Evolutionary conservation across 345 rosid genomes (phyloP).

Genomic region (Hypericum perforatum): DNA sequence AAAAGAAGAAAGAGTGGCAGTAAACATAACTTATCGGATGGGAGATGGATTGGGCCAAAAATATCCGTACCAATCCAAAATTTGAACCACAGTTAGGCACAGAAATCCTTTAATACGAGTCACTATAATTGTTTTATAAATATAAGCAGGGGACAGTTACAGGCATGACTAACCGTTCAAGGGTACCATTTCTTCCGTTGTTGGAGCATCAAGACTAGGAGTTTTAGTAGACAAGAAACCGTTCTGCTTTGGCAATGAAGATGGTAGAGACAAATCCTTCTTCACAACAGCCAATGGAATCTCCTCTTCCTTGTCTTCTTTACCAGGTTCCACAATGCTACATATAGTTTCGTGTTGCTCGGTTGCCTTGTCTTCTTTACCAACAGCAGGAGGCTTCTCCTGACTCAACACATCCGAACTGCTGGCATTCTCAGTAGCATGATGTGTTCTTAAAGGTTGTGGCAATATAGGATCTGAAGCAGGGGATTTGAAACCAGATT

Average conservation of each 20-base stretch:
- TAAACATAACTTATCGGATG: no score
- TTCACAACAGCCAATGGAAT: conserved; percentile 22
- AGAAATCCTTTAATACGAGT: no score
- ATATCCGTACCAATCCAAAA: no score
- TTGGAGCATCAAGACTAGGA: conserved; percentile 15
- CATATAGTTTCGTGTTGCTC: conserved; percentile 15
- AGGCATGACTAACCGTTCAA: conserved; percentile 24
- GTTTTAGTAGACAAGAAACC: conserved; percentile 21
- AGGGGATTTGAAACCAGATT: conserved; percentile 27
- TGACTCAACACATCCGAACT: background rate
- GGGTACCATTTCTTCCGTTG: conserved; percentile 19
- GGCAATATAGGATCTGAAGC: conserved; percentile 35
- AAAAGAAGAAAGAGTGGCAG: no score
- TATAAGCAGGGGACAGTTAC: no score
- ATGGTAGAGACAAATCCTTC: conserved; percentile 24
- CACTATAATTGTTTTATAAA: no score
- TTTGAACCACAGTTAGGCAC: no score
- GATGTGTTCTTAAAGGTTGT: conserved; percentile 15
- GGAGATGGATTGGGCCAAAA: no score
- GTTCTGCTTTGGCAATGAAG: conserved; percentile 13
- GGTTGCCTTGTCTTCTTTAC: conserved; percentile 6
- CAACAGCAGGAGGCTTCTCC: no score
- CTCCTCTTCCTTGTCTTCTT: conserved; percentile 12
- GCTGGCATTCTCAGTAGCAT: conserved; percentile 23
- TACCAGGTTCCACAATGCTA: conserved; percentile 4